Base-by-base conservation (phyloP, 2,329 filamentous ascomycete genomes). In the Sarocladium strictum region DNA sequence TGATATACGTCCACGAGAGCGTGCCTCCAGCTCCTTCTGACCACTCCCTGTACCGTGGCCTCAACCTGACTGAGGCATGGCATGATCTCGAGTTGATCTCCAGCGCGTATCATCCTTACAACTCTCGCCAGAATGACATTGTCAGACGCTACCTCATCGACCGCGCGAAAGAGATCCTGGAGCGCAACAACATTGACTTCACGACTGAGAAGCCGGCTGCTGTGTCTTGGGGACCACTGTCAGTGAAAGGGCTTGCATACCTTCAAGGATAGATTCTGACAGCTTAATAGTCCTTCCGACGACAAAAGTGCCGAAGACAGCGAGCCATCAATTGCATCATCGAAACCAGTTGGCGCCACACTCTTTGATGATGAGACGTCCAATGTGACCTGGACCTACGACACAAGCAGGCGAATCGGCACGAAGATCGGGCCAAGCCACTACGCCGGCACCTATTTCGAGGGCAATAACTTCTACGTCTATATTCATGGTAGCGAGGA, bases 51-150 rank as follows among this genome's bases (percentile, higher is more conserved):
- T 74, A 62, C 29, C 61, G 60, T 9, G 57, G 90, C 17, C 73
- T 95, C 63, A 90, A 96, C 64, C 72, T 97, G 53, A 87, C 86
- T 2, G 85, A 95, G 70, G 90, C 93, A 35, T 97, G 92, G 92
- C 71, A 77, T 12, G 92, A 97, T 66, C 76, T 99, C 29, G 83
- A 90, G 57, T 74, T 78, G 54, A 78, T 99, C 50, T 93, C 87
- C 32, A 77, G 77, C 59, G 77, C 78, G 1, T 94, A 88, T 65
- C 94, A 96, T 67, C 93, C 94, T 0, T 96, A 90, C 74, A 97
- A 96, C 71, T 92, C 87, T 61, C 85, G 78, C 56, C 78, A 82
- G 57, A 97, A 97, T 67, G 92, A 96, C 62, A 75, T 83, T 23
- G 85, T 97, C 32, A 85, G 89, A 58, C 74, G 81, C 32, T 97